Conservation (phyloP, 140 eudicot species). For the Stevia rebaudiana region DNA sequence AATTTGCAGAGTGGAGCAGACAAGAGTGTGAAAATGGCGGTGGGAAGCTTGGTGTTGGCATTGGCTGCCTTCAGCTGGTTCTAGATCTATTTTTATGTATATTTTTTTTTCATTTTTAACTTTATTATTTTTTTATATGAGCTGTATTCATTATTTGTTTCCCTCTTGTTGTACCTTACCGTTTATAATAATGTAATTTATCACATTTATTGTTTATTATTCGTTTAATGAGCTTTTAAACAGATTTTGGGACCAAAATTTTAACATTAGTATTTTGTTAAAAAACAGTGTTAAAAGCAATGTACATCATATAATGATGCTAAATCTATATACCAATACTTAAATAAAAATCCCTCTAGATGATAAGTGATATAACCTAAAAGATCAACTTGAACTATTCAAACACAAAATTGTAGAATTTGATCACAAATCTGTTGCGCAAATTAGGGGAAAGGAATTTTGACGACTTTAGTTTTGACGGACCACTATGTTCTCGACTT, state of each 20-base stretch:
- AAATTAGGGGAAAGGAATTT: too few relatives aligned
- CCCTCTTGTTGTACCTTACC: constrained; percentile 3
- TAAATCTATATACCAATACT: too few relatives aligned
- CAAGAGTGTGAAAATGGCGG: constrained; percentile 40
- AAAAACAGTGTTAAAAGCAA: too few relatives aligned
- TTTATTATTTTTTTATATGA: constrained; percentile 1
- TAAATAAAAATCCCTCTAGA: too few relatives aligned
- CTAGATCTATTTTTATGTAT: constrained; percentile 18
- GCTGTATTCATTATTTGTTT: constrained; percentile 12
- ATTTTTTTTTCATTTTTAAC: not conserved
- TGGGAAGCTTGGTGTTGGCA: constrained; percentile 71
- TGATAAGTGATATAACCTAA: too few relatives aligned
- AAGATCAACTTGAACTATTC: too few relatives aligned
- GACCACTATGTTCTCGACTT: too few relatives aligned
- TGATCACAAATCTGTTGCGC: too few relatives aligned
- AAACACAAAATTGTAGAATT: too few relatives aligned
- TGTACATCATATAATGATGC: too few relatives aligned
- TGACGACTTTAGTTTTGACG: too few relatives aligned
- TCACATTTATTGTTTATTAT: not conserved
- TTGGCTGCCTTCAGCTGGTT: constrained; percentile 54
- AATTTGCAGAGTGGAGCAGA: constrained; percentile 90
- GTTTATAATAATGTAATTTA: not conserved
- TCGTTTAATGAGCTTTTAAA: not conserved
- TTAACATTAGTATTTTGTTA: not conserved
- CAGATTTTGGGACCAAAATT: not conserved